Evolutionary conservation across 495 filamentous ascomycete genomes (phyloP), one percentile per base, ranked within the genome.

Genomic region (Talaromyces thailandensis): DNA sequence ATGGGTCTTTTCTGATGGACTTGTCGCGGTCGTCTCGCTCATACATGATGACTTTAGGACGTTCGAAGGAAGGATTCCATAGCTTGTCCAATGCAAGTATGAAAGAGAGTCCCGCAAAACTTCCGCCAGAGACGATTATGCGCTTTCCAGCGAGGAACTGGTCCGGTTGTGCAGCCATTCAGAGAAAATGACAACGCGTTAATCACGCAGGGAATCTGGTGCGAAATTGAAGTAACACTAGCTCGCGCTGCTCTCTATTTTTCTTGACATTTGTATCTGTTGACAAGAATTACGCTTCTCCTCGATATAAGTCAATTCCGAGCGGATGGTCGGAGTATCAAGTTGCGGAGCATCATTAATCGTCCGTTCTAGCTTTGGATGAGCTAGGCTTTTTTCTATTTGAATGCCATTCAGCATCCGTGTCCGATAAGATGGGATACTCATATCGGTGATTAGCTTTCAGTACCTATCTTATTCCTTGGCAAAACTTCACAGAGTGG

Each of bases 21-120:
- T 50, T 18, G 12, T 70, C 65, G 29, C 52, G 18, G 1, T 65
- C 18, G 56, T 74, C 70, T 12, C 71, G 70, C 26, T 76, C 74
- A 61, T 71, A 75, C 56, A 76, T 52, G 5, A 29, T 61, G 8
- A 68, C 45, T 57, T 64, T 31, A 1, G 66, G 64, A 37, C 5
- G 56, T 24, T 64, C 48, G 0, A 66, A 56, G 4, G 53, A 55
- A 0, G 55, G 24, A 31, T 37, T 56, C 66, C 66, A 68, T 18
- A 64, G 26, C 16, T 63, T 26, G 1, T 62, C 48, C 2, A 68
- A 32, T 11, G 66, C 62, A 12, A 64, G 18, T 21, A 61, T 45
- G 37, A 64, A 68, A 14, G 66, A 24, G 0, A 66, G 31, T 1
- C 24, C 64, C 3, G 66, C 66, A 28, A 68, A 66, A 16, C 66